Conservation (phyloP, 2,329 filamentous ascomycete species). For the Coniochaeta sp. region DNA sequence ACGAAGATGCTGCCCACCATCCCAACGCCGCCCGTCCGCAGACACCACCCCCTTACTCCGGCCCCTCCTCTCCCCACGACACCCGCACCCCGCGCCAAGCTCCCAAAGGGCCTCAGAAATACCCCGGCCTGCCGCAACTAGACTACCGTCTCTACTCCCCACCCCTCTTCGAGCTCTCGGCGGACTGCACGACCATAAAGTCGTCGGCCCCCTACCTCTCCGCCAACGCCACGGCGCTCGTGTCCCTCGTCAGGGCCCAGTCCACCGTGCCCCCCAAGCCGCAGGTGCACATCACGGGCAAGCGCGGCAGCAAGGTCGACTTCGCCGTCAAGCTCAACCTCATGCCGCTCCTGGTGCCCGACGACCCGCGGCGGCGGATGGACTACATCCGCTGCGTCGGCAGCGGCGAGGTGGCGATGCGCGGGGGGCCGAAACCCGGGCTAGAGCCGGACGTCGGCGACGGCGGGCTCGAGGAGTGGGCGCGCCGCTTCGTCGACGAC, state of each 20-base stretch:
- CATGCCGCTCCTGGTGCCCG: slow-evolving; percentile 43
- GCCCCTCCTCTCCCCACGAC: slow-evolving; percentile 16
- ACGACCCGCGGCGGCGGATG: slow-evolving; percentile 34
- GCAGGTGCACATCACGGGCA: slow-evolving; percentile 41
- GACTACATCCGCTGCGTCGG: slow-evolving; percentile 47
- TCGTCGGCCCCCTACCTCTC: slow-evolving; percentile 42
- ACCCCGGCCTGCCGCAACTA: slow-evolving; percentile 38
- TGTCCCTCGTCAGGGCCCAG: slow-evolving; percentile 37
- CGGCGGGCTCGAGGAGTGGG: slow-evolving; percentile 41
- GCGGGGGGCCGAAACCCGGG: slow-evolving; percentile 36
- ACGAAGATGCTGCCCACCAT: neutral
- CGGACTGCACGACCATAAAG: slow-evolving; percentile 38
- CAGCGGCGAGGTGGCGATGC: slow-evolving; percentile 40
- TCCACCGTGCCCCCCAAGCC: slow-evolving; percentile 48
- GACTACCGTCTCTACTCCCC: slow-evolving; percentile 47
- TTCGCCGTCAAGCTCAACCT: slow-evolving; percentile 49
- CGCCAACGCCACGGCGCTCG: slow-evolving; percentile 34
- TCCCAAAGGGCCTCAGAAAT: slow-evolving; percentile 24
- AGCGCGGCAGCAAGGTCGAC: slow-evolving; percentile 33
- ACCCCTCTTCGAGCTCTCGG: slow-evolving; percentile 41
- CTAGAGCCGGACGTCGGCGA: slow-evolving; percentile 34
- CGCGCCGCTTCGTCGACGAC: slow-evolving; percentile 38
- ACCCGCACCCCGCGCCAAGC: neutral
- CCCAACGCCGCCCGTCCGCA: neutral
- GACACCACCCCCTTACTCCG: slow-evolving; percentile 27